phyloP scores from a whole-genome alignment of 2,329 filamentous ascomycete species.

The Alternaria ethzedia region DNA sequence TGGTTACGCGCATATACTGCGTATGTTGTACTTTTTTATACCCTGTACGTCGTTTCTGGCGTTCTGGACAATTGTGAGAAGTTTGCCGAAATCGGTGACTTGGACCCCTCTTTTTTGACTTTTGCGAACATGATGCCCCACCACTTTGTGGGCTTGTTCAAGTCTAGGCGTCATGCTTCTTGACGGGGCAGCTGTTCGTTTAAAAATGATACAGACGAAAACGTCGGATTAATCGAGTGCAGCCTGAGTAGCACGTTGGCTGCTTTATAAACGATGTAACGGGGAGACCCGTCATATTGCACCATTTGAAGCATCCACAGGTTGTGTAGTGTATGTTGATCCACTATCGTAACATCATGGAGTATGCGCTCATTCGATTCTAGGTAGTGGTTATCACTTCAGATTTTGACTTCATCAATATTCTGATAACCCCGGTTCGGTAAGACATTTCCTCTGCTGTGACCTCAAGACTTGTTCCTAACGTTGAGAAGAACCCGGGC shows the following conservation, averaged over 20 bases:
- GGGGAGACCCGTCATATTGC: neutral
- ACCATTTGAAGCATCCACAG: conserved; percentile 9
- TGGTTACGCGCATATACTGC: neutral
- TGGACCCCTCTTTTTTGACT: conserved; percentile 2
- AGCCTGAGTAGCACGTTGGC: too few relatives aligned
- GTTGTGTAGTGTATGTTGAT: conserved; percentile 26
- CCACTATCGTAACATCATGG: neutral
- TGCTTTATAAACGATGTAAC: neutral
- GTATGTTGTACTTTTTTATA: neutral
- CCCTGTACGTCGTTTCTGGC: neutral
- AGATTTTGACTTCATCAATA: conserved; percentile 27
- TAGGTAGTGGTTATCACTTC: conserved; percentile 36
- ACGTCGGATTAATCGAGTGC: too few relatives aligned
- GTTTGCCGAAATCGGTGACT: neutral
- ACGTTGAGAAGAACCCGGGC: conserved; percentile 19
- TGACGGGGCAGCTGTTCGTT: neutral
- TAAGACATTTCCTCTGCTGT: neutral
- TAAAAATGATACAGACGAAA: neutral
- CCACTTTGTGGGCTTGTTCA: neutral
- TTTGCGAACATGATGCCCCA: conserved; percentile 5
- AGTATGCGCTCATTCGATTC: conserved; percentile 19
- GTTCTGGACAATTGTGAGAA: neutral
- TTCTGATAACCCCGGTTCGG: conserved; percentile 37
- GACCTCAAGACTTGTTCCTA: neutral
- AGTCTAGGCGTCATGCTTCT: conserved; percentile 14